These are phyloP conservation scores for Volvox africanus DNA, from an alignment of 139 green algal species.

Conservation along the genomic window DNA sequence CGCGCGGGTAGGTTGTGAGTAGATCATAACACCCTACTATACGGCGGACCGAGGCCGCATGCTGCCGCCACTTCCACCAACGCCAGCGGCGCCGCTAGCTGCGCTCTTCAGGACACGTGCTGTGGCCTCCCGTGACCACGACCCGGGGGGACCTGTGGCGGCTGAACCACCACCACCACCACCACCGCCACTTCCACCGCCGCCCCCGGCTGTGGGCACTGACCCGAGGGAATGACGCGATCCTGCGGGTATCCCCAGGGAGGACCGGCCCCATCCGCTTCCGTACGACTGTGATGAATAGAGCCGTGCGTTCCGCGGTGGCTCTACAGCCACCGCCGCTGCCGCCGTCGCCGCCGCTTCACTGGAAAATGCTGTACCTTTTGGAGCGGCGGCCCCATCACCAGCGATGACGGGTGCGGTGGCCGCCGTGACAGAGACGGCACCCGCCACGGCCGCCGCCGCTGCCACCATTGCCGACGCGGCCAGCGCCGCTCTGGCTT, in stretches of 20 bases:
- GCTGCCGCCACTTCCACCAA: background rate
- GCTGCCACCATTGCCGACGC: background rate
- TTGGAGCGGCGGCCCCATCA: background rate
- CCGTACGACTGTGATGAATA: slow-evolving; percentile 4
- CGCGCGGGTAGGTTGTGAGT: too few species aligned
- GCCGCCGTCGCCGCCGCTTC: background rate
- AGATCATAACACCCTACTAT: background rate
- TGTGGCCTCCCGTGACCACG: background rate
- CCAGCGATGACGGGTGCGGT: background rate
- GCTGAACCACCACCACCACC: background rate
- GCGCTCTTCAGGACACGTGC: background rate
- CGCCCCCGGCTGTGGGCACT: background rate
- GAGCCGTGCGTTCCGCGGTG: background rate
- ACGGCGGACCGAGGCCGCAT: background rate
- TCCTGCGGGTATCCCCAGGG: background rate
- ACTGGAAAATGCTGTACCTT: background rate
- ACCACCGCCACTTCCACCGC: background rate
- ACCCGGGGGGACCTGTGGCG: background rate
- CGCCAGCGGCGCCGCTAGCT: background rate
- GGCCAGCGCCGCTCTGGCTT: background rate
- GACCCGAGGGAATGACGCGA: background rate
- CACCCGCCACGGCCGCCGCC: background rate
- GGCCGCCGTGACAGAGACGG: background rate
- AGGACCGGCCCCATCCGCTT: slow-evolving; percentile 19
- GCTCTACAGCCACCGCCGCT: background rate